Base-by-base conservation (phyloP, 495 filamentous ascomycete species). In the Lepidopterella palustris region DNA sequence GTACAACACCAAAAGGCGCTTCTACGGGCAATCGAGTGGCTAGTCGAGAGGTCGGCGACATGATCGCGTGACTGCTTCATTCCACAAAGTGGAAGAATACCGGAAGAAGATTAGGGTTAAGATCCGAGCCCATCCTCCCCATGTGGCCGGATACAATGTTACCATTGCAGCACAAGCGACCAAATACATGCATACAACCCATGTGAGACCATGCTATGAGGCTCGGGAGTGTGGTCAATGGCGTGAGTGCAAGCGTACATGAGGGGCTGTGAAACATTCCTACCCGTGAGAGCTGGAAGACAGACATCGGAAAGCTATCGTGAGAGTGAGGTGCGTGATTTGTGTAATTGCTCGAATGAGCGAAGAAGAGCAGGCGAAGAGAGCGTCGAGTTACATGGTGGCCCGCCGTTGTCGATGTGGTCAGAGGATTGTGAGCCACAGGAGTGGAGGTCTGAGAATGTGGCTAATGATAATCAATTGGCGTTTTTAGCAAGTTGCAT, bases 51-150 rank as follows among this genome's bases (percentile, higher is more conserved):
- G 68, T 69, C 63, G 70, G 78, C 71, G 74, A 77, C 76, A 66
- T 77, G 52, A 75, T 72, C 76, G 72, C 76, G 77, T 77, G 63
- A 73, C 78, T 79, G 69, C 61, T 75, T 58, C 58, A 74, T 70
- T 71, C 8, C 29, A 49, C 63, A n/a, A 52, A 74, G 77, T 75
- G 64, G 72, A 78, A 79, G 61, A 68, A 48, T 79, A 84, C 82
- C 83, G 79, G 79, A 74, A 66, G 72, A 69, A 70, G 68, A 75
- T 83, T 88, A 88, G 85, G 85, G 85, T 88, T 88, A 88, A 87
- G 85, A 86, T 87, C 85, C 84, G 82, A 71, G 72, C 74, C 74
- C 74, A 76, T 80, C 80, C 82, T 76, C 78, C 74, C 68, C 70
- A 58, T 62, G 70, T 61, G 60, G 62, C 70, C 64, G 35, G 63